Conservation (phyloP, 2,329 filamentous ascomycete genomes). For the Exophiala xenobiotica region DNA sequence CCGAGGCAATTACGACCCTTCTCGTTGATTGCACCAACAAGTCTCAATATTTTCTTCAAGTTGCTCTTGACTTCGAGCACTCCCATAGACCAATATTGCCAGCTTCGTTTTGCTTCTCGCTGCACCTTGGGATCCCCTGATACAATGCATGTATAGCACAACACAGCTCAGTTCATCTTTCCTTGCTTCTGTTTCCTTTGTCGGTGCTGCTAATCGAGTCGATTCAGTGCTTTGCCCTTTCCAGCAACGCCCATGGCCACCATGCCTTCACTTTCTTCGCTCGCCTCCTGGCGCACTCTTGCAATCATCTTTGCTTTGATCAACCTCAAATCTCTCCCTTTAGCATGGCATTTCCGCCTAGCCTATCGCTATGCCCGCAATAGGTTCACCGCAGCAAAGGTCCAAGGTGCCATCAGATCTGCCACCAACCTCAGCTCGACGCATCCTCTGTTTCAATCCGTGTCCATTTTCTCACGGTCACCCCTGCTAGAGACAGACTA, state of each 20-base stretch:
- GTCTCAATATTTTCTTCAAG: too few species aligned
- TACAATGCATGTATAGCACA: neutral
- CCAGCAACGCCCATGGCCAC: neutral
- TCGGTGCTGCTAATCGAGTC: neutral
- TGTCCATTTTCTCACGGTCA: constrained; percentile 65
- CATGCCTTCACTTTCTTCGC: constrained; percentile 12
- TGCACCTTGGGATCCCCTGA: neutral
- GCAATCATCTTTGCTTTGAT: constrained; percentile 56
- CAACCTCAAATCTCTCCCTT: constrained; percentile 73
- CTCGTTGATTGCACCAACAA: neutral
- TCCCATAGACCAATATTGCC: neutral
- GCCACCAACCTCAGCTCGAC: constrained; percentile 31
- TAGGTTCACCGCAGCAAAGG: constrained; percentile 47
- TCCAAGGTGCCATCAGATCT: constrained; percentile 44
- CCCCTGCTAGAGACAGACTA: constrained; percentile 79
- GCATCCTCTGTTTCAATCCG: constrained; percentile 69
- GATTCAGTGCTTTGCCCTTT: neutral
- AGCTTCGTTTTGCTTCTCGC: neutral
- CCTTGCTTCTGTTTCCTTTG: neutral
- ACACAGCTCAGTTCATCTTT: neutral
- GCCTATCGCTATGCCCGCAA: constrained; percentile 59
- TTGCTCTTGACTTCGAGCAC: neutral
- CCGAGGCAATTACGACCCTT: neutral
- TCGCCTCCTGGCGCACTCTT: constrained; percentile 36
- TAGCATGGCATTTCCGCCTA: constrained; percentile 71